phyloP scores from a whole-genome alignment of 768 basidiomycete species.

The Solioccasus polychromus region DNA sequence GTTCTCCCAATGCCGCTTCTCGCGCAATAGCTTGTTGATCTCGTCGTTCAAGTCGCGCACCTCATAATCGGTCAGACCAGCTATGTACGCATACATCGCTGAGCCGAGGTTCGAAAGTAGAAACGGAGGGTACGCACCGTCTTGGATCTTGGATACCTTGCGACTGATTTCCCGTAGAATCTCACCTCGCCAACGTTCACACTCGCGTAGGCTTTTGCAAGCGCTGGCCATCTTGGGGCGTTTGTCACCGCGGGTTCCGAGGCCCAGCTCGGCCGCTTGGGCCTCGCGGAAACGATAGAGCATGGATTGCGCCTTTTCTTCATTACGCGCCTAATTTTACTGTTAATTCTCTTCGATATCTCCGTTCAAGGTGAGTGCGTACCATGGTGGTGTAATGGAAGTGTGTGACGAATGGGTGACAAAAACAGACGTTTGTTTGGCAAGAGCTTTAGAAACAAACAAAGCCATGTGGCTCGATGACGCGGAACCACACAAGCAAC shows the following conservation, averaged over 20 bases:
- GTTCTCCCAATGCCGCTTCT: conserved; percentile 97
- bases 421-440: conserved; percentile 19
- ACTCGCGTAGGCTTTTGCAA: conserved; percentile 89
- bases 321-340: conserved; percentile 79
- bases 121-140: conserved; percentile 51
- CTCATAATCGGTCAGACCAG: conserved; percentile 92
- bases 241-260: conserved; percentile 80
- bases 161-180: conserved; percentile 91
- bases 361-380: neutral
- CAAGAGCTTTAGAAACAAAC: conserved; percentile 25
- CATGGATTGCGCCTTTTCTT: conserved; percentile 97
- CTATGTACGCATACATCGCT: conserved; percentile 37
- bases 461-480: conserved; percentile 18
- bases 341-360: neutral
- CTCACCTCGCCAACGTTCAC: conserved; percentile 95
- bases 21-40: conserved; percentile 92
- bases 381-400: conserved; percentile 15
- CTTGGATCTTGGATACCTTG: conserved; percentile 98
- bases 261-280: conserved; percentile 92
- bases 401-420: neutral
- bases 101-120: neutral
- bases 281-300: conserved; percentile 94
- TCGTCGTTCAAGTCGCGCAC: conserved; percentile 96
- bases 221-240: conserved; percentile 89
- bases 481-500: no score